Conservation (phyloP, 129 eudicot species). For the Flaveria trinervia region DNA sequence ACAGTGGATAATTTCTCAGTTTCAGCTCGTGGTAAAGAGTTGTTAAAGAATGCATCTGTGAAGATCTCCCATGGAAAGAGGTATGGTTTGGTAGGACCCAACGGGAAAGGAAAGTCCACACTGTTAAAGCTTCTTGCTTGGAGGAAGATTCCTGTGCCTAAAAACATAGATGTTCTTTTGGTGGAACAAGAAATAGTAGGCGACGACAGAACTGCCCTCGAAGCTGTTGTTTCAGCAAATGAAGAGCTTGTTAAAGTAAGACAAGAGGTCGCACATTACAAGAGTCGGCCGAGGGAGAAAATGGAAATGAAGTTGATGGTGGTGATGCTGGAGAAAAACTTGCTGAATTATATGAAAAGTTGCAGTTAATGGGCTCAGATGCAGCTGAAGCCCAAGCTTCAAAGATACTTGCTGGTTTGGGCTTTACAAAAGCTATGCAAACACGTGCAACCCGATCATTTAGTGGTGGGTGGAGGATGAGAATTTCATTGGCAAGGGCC, state of each 20-base stretch:
- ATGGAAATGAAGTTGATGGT: neutral
- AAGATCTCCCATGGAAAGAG: neutral
- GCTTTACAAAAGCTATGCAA: slow-evolving; percentile 2
- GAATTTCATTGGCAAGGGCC: neutral
- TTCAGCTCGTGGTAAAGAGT: neutral
- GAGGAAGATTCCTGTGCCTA: neutral
- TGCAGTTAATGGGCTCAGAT: neutral
- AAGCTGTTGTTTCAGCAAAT: slow-evolving; percentile 1
- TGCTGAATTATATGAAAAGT: neutral
- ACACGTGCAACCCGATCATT: neutral
- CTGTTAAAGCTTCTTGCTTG: neutral
- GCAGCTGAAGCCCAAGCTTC: neutral
- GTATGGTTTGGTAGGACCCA: neutral
- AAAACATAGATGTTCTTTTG: neutral
- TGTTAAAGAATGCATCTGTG: neutral
- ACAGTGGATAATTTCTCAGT: neutral
- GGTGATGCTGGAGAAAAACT: neutral
- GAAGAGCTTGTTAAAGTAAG: slow-evolving; percentile 3
- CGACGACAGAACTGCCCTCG: neutral
- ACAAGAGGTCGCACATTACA: neutral
- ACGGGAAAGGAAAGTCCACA: neutral
- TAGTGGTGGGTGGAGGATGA: neutral
- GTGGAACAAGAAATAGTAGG: neutral
- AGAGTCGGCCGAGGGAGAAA: neutral
- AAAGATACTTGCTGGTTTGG: neutral